Conservation (phyloP, 2,329 filamentous ascomycete genomes). For the Domatiomyces catenatus region DNA sequence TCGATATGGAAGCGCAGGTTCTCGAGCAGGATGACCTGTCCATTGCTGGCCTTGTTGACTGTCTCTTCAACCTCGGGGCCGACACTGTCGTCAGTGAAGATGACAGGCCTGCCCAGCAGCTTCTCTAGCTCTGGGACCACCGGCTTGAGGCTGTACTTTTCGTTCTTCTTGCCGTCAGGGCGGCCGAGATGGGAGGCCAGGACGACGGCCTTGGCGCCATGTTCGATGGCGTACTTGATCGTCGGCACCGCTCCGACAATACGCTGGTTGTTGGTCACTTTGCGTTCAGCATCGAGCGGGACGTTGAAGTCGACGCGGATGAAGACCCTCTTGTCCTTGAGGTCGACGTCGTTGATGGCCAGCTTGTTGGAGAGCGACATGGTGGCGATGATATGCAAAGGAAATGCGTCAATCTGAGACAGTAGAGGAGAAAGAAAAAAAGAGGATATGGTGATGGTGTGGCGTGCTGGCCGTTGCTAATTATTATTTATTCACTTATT, state of each 20-base stretch:
- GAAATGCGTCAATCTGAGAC: constrained; percentile 1
- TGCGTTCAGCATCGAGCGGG: constrained; percentile 79
- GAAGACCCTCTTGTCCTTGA: constrained; percentile 96
- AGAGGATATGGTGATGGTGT: neutral
- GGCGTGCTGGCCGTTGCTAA: neutral
- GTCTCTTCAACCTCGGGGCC: constrained; percentile 79
- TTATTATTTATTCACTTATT: neutral
- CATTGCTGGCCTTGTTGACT: constrained; percentile 66
- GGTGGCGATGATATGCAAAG: constrained; percentile 6
- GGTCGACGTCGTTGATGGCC: constrained; percentile 85
- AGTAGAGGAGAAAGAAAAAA: neutral
- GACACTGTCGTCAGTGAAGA: constrained; percentile 80
- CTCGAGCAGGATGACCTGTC: constrained; percentile 80
- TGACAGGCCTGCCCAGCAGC: constrained; percentile 68
- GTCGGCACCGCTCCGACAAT: constrained; percentile 91
- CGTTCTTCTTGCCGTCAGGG: constrained; percentile 74
- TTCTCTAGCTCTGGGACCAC: constrained; percentile 86
- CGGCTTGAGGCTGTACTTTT: constrained; percentile 89
- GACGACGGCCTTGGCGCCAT: constrained; percentile 81
- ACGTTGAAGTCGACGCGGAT: constrained; percentile 99
- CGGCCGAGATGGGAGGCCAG: constrained; percentile 98
- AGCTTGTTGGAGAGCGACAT: constrained; percentile 99
- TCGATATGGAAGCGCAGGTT: constrained; percentile 97
- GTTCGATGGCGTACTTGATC: constrained; percentile 82
- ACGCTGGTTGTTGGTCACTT: constrained; percentile 95